phyloP scores from a whole-genome alignment of 306 rosid genomes.

The Calophaca sinica region DNA sequence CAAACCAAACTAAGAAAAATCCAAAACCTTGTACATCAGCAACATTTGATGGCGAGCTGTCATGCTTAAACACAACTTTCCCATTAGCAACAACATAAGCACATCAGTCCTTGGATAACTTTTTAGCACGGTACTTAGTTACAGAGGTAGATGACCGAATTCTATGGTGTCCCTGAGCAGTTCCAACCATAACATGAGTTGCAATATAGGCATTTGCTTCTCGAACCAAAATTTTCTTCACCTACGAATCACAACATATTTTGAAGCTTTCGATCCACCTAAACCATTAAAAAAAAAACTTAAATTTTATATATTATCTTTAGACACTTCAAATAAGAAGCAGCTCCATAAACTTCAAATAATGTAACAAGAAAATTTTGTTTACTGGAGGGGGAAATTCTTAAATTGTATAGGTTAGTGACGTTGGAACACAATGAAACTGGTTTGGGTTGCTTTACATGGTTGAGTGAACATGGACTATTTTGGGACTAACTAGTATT shows the following conservation, averaged over 20 bases:
- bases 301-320: neutral
- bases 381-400: too few relatives aligned
- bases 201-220: conserved; percentile 83
- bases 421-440: too few relatives aligned
- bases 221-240: conserved; percentile 72
- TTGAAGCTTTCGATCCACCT: conserved; percentile 97
- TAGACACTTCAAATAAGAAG: neutral
- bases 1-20: conserved; percentile 10
- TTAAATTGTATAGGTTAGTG: too few relatives aligned
- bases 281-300: neutral
- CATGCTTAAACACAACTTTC: conserved; percentile 73
- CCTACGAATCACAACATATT: conserved; percentile 79
- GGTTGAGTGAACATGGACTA: too few relatives aligned
- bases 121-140: conserved; percentile 92
- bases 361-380: conserved; percentile 7
- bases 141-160: conserved; percentile 74
- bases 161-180: conserved; percentile 64
- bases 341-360: neutral
- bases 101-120: conserved; percentile 65
- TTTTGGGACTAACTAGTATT: too few relatives aligned
- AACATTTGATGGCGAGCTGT: conserved; percentile 47
- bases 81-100: conserved; percentile 84
- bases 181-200: conserved; percentile 74
- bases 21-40: conserved; percentile 60
- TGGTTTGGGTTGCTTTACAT: too few relatives aligned